Conservation (phyloP, 2,329 filamentous ascomycete genomes). For the Aspergillus sclerotialis region DNA sequence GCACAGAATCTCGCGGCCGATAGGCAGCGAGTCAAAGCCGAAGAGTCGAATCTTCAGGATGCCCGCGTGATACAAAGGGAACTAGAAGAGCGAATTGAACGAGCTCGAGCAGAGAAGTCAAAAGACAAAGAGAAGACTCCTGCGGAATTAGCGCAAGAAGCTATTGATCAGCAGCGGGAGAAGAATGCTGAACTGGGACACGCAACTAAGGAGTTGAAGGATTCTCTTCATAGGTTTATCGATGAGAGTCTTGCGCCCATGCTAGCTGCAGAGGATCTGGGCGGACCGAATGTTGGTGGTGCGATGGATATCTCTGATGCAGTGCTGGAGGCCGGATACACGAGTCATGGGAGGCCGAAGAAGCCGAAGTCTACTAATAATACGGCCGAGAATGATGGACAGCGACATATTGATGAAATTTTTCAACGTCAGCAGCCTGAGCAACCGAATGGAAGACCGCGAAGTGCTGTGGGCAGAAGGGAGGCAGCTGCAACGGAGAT, state of each 20-base stretch:
- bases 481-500: slow-evolving; percentile 44
- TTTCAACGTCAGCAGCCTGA: slow-evolving; percentile 31
- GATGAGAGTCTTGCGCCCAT: slow-evolving; percentile 63
- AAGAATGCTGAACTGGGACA: slow-evolving; percentile 55
- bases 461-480: slow-evolving; percentile 33
- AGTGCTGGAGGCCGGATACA: slow-evolving; percentile 47
- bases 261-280: slow-evolving; percentile 75
- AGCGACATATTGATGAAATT: slow-evolving; percentile 47
- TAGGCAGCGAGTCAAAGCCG: slow-evolving; percentile 34
- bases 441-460: slow-evolving; percentile 11
- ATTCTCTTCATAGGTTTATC: slow-evolving; percentile 63
- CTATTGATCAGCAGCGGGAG: slow-evolving; percentile 53
- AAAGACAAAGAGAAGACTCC: slow-evolving; percentile 53
- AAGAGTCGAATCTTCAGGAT: slow-evolving; percentile 43
- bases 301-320: slow-evolving; percentile 57
- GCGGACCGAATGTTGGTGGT: slow-evolving; percentile 74
- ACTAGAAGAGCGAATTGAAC: slow-evolving; percentile 52
- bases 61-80: slow-evolving; percentile 39
- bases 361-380: slow-evolving; percentile 25
- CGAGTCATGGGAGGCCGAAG: slow-evolving; percentile 43
- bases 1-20: slow-evolving; percentile 33
- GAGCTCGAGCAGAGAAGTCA: slow-evolving; percentile 52
- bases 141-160: slow-evolving; percentile 56
- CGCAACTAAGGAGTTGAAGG: slow-evolving; percentile 56
- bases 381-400: slow-evolving; percentile 27